These are phyloP conservation scores for Populus pruinosa DNA, from an alignment of 345 rosid species.

Conservation along the genomic window DNA sequence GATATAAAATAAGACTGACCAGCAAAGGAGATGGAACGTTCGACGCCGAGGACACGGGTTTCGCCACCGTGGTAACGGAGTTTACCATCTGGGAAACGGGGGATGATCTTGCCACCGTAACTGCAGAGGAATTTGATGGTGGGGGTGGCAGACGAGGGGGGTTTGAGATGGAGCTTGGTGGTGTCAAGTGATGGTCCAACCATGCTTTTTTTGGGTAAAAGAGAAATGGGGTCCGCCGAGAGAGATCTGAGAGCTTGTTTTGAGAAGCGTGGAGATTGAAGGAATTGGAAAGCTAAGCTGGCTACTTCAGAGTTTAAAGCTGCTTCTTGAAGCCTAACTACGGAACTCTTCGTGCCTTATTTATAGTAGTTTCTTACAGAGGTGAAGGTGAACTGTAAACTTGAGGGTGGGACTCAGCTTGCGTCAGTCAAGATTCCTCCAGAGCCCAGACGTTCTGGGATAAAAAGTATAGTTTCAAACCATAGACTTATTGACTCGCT, in stretches of 20 bases:
- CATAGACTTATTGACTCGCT: not conserved
- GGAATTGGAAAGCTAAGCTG: not conserved
- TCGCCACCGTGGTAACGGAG: constrained; percentile 90
- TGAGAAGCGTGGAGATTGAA: constrained; percentile 2
- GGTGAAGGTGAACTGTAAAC: not conserved
- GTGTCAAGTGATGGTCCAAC: constrained; percentile 30
- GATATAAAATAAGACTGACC: constrained; percentile 38
- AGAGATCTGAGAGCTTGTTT: too few relatives aligned
- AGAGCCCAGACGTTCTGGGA: not conserved
- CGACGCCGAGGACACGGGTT: constrained; percentile 81
- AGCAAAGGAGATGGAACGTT: constrained; percentile 60
- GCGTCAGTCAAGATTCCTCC: not conserved
- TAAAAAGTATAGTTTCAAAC: not conserved
- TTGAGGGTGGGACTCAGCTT: not conserved
- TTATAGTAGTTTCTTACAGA: constrained; percentile 31
- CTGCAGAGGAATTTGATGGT: constrained; percentile 79
- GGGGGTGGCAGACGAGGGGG: constrained; percentile 2
- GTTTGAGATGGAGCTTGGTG: constrained; percentile 7
- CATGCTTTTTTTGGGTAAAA: constrained; percentile 25
- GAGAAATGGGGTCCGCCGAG: not conserved
- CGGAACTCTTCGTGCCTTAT: constrained; percentile 16
- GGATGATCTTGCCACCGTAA: constrained; percentile 78
- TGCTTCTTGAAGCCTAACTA: constrained; percentile 45
- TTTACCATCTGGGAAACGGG: constrained; percentile 78
- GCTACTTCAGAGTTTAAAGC: constrained; percentile 8